phyloP scores from a whole-genome alignment of 2,329 filamentous ascomycete species.

The Didymella glomerata region DNA sequence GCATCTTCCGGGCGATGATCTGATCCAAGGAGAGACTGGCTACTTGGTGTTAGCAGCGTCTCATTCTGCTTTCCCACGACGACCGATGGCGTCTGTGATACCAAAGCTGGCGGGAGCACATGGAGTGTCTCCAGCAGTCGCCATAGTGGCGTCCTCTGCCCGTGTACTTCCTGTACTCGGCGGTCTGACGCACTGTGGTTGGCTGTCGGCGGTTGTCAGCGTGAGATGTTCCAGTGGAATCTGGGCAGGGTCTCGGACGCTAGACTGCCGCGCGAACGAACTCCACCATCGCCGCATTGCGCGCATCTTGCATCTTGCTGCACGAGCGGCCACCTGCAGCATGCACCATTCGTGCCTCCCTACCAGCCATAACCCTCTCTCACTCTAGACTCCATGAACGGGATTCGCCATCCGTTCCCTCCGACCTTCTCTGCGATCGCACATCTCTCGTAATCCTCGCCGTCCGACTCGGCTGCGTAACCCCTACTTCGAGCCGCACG shows the following conservation, averaged over 20 bases:
- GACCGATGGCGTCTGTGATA: not conserved
- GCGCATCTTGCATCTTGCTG: constrained; percentile 39
- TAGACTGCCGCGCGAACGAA: constrained; percentile 10
- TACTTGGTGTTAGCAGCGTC: not conserved
- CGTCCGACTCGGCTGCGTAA: constrained; percentile 35
- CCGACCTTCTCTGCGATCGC: constrained; percentile 37
- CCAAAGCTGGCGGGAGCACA: not conserved
- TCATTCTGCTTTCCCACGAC: not conserved
- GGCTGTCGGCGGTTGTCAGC: constrained; percentile 6
- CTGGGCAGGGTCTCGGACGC: constrained; percentile 11
- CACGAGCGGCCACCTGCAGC: constrained; percentile 35
- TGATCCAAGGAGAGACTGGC: not conserved
- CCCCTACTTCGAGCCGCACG: constrained; percentile 32
- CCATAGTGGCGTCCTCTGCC: not conserved
- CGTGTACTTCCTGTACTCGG: not conserved
- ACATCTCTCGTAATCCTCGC: constrained; percentile 27
- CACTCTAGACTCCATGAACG: constrained; percentile 30
- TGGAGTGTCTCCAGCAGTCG: not conserved
- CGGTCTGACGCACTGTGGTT: not conserved
- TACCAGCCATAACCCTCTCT: constrained; percentile 11
- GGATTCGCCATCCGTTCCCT: constrained; percentile 20
- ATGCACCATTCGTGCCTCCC: constrained; percentile 23
- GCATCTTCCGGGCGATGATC: not conserved
- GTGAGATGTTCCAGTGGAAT: constrained; percentile 3
- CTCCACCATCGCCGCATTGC: constrained; percentile 33